phyloP scores from a whole-genome alignment of 1,284 basidiomycete species.

The Leccinum subrobustum region DNA sequence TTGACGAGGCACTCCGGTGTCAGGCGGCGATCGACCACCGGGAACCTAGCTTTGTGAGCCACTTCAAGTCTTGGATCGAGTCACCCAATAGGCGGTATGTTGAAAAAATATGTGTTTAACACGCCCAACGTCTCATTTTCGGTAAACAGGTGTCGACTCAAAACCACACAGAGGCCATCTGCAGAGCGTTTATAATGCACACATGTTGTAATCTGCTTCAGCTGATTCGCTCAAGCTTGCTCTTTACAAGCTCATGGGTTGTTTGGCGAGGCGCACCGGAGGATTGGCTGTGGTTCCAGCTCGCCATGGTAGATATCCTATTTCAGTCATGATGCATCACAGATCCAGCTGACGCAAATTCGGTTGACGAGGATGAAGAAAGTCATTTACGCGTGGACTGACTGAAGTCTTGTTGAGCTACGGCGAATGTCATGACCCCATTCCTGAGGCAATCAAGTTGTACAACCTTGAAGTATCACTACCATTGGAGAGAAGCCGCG shows the following conservation, averaged over 20 bases:
- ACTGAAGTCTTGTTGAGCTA: constrained; percentile 83
- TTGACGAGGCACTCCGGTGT: no score
- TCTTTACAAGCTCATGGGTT: constrained; percentile 84
- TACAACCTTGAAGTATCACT: constrained; percentile 72
- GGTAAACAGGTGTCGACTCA: constrained; percentile 45
- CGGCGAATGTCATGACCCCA: constrained; percentile 85
- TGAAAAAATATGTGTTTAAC: no score
- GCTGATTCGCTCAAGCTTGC: constrained; percentile 95
- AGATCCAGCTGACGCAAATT: constrained; percentile 3
- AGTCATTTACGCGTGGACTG: constrained; percentile 78
- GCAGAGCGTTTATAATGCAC: constrained; percentile 87
- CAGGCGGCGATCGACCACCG: no score
- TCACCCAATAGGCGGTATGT: no score
- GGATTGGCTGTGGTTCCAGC: constrained; percentile 99
- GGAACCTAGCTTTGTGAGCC: no score
- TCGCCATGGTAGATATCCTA: constrained; percentile 65
- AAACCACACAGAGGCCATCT: constrained; percentile 81
- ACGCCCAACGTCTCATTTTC: constrained; percentile 11
- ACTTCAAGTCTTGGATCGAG: no score
- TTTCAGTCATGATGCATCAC: not conserved
- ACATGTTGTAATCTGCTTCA: constrained; percentile 83
- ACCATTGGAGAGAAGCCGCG: not conserved
- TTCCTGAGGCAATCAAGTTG: constrained; percentile 90
- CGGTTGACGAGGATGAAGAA: constrained; percentile 77
- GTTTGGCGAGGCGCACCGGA: constrained; percentile 88